Percentiles rank a stretch among this genome's conserved stretches.
These are phyloP conservation scores for Trichoderma gamsii DNA, from an alignment of 495 filamentous ascomycete species.

Conservation along the genomic window DNA sequence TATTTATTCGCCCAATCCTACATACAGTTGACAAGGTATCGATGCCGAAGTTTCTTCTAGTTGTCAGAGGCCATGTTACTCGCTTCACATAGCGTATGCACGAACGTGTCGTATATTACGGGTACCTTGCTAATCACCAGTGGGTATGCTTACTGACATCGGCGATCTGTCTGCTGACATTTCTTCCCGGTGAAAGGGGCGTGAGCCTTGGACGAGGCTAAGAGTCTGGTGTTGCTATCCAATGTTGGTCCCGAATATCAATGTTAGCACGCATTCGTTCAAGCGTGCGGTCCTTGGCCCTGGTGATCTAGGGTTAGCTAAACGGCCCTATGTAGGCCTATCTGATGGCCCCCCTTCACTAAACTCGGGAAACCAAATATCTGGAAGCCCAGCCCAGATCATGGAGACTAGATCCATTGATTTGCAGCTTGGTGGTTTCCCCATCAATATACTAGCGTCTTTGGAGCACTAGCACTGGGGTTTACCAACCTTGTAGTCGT, in stretches of 20 bases:
- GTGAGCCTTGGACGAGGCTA: neutral
- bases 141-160: constrained; percentile 1
- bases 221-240: neutral
- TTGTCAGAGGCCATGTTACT: neutral
- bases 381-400: neutral
- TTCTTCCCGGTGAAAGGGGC: neutral
- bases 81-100: neutral
- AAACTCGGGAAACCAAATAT: neutral
- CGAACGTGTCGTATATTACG: neutral
- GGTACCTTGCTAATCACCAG: neutral
- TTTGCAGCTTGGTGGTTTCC: neutral
- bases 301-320: neutral
- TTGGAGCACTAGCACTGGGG: no score
- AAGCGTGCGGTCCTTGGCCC: neutral
- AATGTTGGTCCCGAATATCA: neutral
- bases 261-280: neutral
- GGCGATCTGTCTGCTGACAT: neutral
- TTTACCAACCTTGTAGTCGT: no score
- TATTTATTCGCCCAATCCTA: neutral
- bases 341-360: neutral
- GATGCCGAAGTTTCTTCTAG: neutral
- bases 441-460: no score
- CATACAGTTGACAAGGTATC: neutral
- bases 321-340: neutral
- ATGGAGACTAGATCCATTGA: neutral